A percentile compares a stretch with the other conserved stretches of the same genome.
phyloP scores from a whole-genome alignment of 176 grass and related monocot species.

The Oryza meridionalis region DNA sequence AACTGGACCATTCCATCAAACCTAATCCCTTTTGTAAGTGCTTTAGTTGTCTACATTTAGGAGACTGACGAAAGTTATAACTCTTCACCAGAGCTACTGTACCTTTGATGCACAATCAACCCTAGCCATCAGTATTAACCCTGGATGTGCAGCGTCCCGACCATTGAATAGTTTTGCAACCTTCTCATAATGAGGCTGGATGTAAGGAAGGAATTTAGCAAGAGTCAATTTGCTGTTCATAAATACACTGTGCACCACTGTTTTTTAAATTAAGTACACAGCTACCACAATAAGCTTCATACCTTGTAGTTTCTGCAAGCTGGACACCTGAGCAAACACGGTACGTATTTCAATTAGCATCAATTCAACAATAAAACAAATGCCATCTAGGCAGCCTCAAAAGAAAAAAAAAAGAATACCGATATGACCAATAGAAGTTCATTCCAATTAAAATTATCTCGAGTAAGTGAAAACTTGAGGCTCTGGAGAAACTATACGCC shows the following conservation, averaged over 20 bases:
- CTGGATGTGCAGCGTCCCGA: slow-evolving; percentile 81
- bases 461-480: background rate
- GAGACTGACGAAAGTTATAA: slow-evolving; percentile 15
- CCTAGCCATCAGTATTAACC: slow-evolving; percentile 80
- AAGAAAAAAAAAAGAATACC: background rate
- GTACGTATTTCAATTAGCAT: slow-evolving; percentile 30
- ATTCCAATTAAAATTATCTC: background rate
- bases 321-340: slow-evolving; percentile 77
- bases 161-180: slow-evolving; percentile 97
- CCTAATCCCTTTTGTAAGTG: background rate
- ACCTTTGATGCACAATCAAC: slow-evolving; percentile 98
- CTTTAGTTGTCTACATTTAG: background rate
- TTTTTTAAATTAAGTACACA: background rate
- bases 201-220: slow-evolving; percentile 22
- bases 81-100: slow-evolving; percentile 36
- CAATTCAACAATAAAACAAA: slow-evolving; percentile 26
- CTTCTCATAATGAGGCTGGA: slow-evolving; percentile 94
- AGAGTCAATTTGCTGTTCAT: slow-evolving; percentile 11
- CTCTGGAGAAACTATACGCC: background rate
- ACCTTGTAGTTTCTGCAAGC: slow-evolving; percentile 99
- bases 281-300: slow-evolving; percentile 11
- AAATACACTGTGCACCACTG: slow-evolving; percentile 9
- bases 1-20: background rate
- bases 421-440: background rate
- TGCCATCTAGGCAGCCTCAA: slow-evolving; percentile 1